Conservation (phyloP, 352 stramenopile genomes). For the Pythium rhizo-oryzae region DNA sequence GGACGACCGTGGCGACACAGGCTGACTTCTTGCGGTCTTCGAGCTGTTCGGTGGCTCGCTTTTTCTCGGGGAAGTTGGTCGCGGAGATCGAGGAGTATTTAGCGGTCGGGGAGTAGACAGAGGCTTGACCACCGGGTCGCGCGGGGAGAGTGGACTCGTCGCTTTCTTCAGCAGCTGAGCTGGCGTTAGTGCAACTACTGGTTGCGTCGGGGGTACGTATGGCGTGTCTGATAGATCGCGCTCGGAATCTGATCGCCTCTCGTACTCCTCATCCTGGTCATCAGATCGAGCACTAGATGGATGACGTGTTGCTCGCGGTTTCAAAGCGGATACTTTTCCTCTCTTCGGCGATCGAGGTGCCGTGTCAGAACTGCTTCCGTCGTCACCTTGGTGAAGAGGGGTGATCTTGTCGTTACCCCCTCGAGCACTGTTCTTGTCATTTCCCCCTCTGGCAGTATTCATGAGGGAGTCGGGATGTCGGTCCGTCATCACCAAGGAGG, state of each 20-base stretch:
- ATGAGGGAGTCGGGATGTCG: slow-evolving; percentile 5
- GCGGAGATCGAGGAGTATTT: slow-evolving; percentile 39
- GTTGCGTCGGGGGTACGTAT: slow-evolving; percentile 10
- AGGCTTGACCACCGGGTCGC: slow-evolving; percentile 20
- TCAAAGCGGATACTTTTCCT: neutral
- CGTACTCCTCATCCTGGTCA: slow-evolving; percentile 2
- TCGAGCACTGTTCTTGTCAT: neutral
- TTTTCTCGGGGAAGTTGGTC: slow-evolving; percentile 1
- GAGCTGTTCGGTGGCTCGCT: neutral
- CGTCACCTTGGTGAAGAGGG: slow-evolving; percentile 25
- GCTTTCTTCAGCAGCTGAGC: slow-evolving; percentile 58
- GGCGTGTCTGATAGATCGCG: slow-evolving; percentile 3
- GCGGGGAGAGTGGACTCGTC: slow-evolving; percentile 31
- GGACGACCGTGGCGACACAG: neutral
- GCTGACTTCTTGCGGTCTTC: neutral
- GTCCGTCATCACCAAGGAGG: slow-evolving; percentile 24
- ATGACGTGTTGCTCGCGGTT: slow-evolving; percentile 11
- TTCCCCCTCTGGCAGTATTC: neutral
- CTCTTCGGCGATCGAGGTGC: neutral
- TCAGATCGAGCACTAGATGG: slow-evolving; percentile 24
- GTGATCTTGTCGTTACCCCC: slow-evolving; percentile 29
- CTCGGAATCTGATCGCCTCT: neutral
- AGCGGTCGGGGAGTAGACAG: slow-evolving; percentile 35
- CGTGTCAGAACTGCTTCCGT: slow-evolving; percentile 22
- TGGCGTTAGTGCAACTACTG: slow-evolving; percentile 50